Evolutionary conservation across 2,329 filamentous ascomycete species (phyloP).

Genomic region (Didymosphaeria variabile): DNA sequence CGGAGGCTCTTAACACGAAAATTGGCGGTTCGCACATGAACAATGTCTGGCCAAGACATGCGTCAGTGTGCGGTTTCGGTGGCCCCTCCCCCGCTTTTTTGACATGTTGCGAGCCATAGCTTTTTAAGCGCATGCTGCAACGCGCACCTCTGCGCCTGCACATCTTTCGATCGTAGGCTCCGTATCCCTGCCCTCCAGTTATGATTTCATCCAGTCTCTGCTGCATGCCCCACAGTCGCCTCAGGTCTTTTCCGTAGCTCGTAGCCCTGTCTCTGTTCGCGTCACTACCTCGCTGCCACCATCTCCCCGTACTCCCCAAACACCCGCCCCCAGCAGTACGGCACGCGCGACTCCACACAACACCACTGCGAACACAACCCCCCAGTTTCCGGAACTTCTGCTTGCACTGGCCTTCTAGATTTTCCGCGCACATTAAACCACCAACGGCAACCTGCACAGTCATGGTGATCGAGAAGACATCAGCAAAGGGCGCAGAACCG

Average conservation of each 20-base stretch:
- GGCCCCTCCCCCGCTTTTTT: conserved; percentile 22
- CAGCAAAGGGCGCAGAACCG: conserved; percentile 35
- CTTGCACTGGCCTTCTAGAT: conserved; percentile 9
- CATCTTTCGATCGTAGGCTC: conserved; percentile 10
- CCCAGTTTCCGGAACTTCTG: conserved; percentile 9
- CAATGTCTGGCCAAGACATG: conserved; percentile 9
- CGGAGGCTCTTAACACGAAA: conserved; percentile 19
- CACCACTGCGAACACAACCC: background rate
- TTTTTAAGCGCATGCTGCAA: conserved; percentile 9
- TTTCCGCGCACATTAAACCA: conserved; percentile 15
- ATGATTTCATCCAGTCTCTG: conserved; percentile 16
- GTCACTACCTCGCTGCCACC: conserved; percentile 5
- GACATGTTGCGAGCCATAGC: conserved; percentile 6
- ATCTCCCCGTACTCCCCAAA: conserved; percentile 4
- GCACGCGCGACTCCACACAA: conserved; percentile 7
- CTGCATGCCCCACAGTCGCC: conserved; percentile 8
- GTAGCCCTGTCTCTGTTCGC: conserved; percentile 5
- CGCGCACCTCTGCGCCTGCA: conserved; percentile 3
- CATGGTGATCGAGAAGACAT: conserved; percentile 42
- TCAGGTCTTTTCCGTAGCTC: conserved; percentile 9
- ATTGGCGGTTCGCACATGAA: conserved; percentile 18
- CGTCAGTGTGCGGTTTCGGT: conserved; percentile 2
- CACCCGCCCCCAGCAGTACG: conserved; percentile 10
- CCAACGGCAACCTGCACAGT: background rate
- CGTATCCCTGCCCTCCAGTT: conserved; percentile 13